Evolutionary conservation across 768 basidiomycete genomes (phyloP).

Genomic region (Cantharellus anzutake): DNA sequence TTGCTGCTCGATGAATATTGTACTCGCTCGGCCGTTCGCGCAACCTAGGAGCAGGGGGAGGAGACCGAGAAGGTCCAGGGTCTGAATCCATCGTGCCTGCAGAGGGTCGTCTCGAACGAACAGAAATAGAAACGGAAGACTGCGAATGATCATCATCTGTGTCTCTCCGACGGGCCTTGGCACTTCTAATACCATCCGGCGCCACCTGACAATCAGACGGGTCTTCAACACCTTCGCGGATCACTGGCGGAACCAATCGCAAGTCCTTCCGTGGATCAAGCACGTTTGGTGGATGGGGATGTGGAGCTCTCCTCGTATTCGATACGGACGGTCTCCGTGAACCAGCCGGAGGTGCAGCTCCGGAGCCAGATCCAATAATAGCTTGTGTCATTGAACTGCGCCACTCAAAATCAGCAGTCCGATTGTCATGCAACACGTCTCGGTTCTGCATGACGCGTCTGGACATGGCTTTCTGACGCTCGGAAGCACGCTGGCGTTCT

Average conservation of each 20-base stretch:
- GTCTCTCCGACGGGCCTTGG: slow-evolving; percentile 65
- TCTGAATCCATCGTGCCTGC: slow-evolving; percentile 75
- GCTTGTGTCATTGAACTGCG: too few species aligned
- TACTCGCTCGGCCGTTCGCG: background rate
- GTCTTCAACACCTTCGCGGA: background rate
- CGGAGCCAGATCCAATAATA: too few species aligned
- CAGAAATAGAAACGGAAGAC: slow-evolving; percentile 74
- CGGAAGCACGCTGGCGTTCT: slow-evolving; percentile 23
- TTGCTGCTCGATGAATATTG: slow-evolving; percentile 55
- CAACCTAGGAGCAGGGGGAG: background rate
- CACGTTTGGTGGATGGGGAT: too few species aligned
- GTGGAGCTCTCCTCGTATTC: too few species aligned
- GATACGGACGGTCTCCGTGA: too few species aligned
- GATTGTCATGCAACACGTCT: background rate
- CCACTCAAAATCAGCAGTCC: background rate
- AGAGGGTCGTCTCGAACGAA: slow-evolving; percentile 59
- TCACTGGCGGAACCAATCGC: background rate
- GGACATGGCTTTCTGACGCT: background rate
- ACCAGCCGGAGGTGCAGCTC: too few species aligned
- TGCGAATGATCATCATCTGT: slow-evolving; percentile 84
- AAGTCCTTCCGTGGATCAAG: too few species aligned
- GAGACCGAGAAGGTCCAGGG: slow-evolving; percentile 39
- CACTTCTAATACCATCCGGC: background rate
- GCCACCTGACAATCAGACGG: slow-evolving; percentile 1
- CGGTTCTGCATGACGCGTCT: slow-evolving; percentile 1